These are phyloP conservation scores for Candida wancherniae DNA, from an alignment of 805 yeast species.

Conservation along the genomic window DNA sequence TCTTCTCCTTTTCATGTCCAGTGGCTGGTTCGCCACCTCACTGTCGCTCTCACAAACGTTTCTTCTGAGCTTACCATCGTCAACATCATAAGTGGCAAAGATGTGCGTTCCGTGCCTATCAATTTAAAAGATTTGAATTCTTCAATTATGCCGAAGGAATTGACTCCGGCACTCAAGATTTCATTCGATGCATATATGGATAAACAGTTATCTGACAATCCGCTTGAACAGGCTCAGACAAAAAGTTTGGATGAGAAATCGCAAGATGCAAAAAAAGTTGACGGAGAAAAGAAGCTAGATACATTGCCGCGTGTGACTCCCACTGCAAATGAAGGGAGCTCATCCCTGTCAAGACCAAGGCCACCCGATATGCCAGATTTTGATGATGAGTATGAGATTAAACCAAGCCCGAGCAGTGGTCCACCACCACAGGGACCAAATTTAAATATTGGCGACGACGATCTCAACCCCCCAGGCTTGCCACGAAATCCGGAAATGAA, in stretches of 20 bases:
- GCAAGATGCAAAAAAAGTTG: too few relatives aligned
- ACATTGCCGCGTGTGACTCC: too few relatives aligned
- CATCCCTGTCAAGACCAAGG: conserved; percentile 3
- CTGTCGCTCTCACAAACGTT: conserved; percentile 4
- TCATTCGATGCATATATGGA: too few relatives aligned
- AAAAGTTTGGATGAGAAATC: too few relatives aligned
- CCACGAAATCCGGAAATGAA: conserved; percentile 37
- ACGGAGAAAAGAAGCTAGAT: too few relatives aligned
- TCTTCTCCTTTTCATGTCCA: too few relatives aligned
- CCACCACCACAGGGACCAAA: conserved; percentile 5
- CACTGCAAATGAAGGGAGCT: neutral
- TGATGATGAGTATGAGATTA: conserved; percentile 48
- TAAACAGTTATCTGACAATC: too few relatives aligned
- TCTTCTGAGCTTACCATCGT: conserved; percentile 3
- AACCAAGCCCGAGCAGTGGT: conserved; percentile 4
- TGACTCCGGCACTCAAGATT: too few relatives aligned
- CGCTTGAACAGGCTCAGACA: too few relatives aligned
- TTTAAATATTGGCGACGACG: conserved; percentile 45
- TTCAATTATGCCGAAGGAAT: too few relatives aligned
- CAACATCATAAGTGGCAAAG: conserved; percentile 3
- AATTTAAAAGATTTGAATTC: neutral
- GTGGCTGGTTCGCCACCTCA: too few relatives aligned
- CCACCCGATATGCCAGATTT: conserved; percentile 47
- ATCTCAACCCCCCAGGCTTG: conserved; percentile 45
- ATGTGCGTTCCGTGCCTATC: conserved; percentile 5